Evolutionary conservation across 2,329 filamentous ascomycete genomes (phyloP).

Genomic region (Zopfia rhizophila): DNA sequence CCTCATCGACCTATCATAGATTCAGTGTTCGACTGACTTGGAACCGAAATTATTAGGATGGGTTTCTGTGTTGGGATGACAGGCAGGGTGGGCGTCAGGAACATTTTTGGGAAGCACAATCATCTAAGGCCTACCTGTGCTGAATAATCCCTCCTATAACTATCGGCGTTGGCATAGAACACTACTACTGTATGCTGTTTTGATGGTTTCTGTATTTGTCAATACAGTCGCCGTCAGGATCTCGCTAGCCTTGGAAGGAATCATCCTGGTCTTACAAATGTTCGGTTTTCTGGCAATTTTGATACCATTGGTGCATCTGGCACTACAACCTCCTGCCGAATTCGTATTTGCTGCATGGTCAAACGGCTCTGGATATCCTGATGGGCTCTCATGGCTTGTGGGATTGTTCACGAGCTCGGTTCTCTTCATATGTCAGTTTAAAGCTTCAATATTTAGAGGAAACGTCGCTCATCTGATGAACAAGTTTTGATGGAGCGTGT

Average conservation of each 20-base stretch:
- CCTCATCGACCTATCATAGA: too few relatives aligned
- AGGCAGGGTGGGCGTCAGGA: conserved; percentile 35
- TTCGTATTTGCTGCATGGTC: conserved; percentile 15
- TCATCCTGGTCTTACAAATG: conserved; percentile 58
- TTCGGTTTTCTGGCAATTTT: conserved; percentile 60
- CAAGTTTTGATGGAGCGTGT: conserved; percentile 17
- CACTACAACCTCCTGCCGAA: conserved; percentile 26
- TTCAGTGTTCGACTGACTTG: too few relatives aligned
- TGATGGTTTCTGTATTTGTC: conserved; percentile 44
- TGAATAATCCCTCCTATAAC: conserved; percentile 48
- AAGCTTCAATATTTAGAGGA: not conserved
- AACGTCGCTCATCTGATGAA: not conserved
- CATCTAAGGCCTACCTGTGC: conserved; percentile 28
- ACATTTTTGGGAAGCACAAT: conserved; percentile 24
- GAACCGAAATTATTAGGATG: conserved; percentile 28
- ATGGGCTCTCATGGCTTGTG: conserved; percentile 50
- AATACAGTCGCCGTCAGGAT: conserved; percentile 54
- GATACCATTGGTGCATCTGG: conserved; percentile 55
- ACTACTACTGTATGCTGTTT: conserved; percentile 55
- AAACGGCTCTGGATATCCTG: conserved; percentile 9
- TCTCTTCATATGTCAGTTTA: conserved; percentile 31
- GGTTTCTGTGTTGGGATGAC: conserved; percentile 48
- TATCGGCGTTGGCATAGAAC: conserved; percentile 58
- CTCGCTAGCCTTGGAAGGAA: conserved; percentile 57
- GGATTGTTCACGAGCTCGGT: conserved; percentile 36